phyloP scores from a whole-genome alignment of 2,329 filamentous ascomycete genomes.

The Byssoonygena ceratinophila region DNA sequence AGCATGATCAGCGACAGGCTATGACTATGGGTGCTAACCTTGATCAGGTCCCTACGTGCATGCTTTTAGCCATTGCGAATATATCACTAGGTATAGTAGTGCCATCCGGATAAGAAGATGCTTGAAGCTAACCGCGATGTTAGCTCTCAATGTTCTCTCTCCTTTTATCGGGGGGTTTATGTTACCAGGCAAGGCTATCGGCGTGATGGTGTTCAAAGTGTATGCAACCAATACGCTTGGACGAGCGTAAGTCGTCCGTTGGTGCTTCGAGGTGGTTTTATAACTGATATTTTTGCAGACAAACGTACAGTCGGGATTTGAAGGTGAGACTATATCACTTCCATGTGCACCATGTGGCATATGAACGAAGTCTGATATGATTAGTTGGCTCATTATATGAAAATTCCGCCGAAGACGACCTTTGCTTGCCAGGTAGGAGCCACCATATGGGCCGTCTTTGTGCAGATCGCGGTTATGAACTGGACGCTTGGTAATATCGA shows the following conservation, averaged over 20 bases:
- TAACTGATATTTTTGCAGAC: not conserved
- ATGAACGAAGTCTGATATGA: not conserved
- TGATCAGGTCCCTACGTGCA: slow-evolving; percentile 20
- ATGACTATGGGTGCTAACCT: not conserved
- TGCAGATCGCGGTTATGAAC: slow-evolving; percentile 39
- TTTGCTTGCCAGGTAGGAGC: slow-evolving; percentile 42
- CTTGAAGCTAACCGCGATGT: not conserved
- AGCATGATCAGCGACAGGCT: not conserved
- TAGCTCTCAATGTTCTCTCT: slow-evolving; percentile 22
- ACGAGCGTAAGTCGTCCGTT: slow-evolving; percentile 18
- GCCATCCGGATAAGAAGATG: not conserved
- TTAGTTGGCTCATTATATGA: slow-evolving; percentile 24
- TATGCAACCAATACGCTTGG: slow-evolving; percentile 22
- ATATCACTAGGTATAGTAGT: slow-evolving; percentile 17
- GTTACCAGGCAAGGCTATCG: slow-evolving; percentile 22
- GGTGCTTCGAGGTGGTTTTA: not conserved
- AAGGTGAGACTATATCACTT: slow-evolving; percentile 2
- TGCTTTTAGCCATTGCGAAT: slow-evolving; percentile 20
- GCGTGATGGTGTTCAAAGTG: slow-evolving; percentile 23
- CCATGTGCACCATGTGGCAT: not conserved
- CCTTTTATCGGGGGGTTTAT: slow-evolving; percentile 22
- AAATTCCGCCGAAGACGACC: slow-evolving; percentile 36
- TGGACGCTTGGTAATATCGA: slow-evolving; percentile 38
- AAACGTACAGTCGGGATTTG: slow-evolving; percentile 14
- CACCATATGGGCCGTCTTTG: slow-evolving; percentile 37